These are phyloP conservation scores for Hygrocybe punicea DNA, from an alignment of 768 basidiomycete species.

Conservation along the genomic window DNA sequence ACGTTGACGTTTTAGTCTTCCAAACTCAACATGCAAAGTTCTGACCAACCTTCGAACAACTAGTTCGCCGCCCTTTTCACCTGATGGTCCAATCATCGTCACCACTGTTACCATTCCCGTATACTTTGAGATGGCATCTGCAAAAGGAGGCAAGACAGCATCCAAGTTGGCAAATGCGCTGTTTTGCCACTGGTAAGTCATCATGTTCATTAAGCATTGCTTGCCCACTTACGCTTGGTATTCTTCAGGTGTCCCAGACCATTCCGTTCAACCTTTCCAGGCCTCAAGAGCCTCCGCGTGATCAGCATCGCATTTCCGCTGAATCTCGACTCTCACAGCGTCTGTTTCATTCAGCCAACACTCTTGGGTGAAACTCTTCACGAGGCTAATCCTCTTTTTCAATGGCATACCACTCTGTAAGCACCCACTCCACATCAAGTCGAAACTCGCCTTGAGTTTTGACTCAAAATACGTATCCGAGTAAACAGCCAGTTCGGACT, in stretches of 20 bases:
- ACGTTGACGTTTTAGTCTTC: neutral
- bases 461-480: slow-evolving; percentile 4
- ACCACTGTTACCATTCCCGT: slow-evolving; percentile 1
- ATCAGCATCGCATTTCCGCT: neutral
- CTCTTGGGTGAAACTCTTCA: neutral
- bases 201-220: neutral
- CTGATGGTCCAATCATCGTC: neutral
- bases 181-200: neutral
- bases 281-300: neutral
- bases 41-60: neutral
- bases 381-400: neutral
- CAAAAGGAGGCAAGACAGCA: slow-evolving; percentile 1
- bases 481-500: neutral
- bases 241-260: neutral
- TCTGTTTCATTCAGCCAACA: slow-evolving; percentile 2
- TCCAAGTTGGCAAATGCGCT: neutral
- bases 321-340: neutral
- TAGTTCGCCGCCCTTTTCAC: neutral
- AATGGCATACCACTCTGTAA: neutral
- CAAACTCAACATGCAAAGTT: neutral
- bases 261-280: neutral
- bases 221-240: slow-evolving; percentile 9
- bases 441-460: slow-evolving; percentile 6
- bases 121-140: no score
- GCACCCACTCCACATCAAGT: slow-evolving; percentile 3